Conservation (phyloP, 768 basidiomycete genomes). For the Nidularia pulvinata region DNA sequence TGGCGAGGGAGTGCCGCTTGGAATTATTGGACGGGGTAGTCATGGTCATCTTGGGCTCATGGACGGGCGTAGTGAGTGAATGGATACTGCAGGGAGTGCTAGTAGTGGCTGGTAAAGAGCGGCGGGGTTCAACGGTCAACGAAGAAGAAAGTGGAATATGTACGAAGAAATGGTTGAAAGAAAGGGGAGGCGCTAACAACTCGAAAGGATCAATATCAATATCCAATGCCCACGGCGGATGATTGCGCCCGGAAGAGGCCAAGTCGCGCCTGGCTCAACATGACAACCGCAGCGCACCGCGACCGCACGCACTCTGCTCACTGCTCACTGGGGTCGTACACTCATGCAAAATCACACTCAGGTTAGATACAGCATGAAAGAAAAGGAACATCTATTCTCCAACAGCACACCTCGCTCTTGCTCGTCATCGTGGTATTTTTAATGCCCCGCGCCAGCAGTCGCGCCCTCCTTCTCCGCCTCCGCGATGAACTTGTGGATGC, state of each 20-base stretch:
- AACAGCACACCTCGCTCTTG: background rate
- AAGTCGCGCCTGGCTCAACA: background rate
- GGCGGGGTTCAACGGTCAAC: background rate
- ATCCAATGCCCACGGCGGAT: too few relatives aligned
- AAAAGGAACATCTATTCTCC: slow-evolving; percentile 1
- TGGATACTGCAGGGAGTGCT: background rate
- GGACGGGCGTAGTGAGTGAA: background rate
- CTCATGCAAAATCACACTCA: background rate
- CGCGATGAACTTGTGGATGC: slow-evolving; percentile 78
- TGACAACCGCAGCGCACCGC: background rate
- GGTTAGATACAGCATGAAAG: background rate
- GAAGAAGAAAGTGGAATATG: background rate
- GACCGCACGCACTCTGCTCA: background rate
- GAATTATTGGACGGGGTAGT: slow-evolving; percentile 1
- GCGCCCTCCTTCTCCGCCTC: slow-evolving; percentile 77
- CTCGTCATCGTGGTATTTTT: slow-evolving; percentile 4
- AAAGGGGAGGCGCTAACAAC: background rate
- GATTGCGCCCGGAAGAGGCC: background rate
- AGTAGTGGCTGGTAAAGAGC: background rate
- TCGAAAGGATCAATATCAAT: background rate
- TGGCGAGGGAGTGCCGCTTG: slow-evolving; percentile 8
- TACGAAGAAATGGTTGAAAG: background rate
- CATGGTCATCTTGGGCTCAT: background rate
- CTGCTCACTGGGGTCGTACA: background rate
- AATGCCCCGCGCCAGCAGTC: slow-evolving; percentile 39